Base-by-base conservation (phyloP, 257 asterid species). In the Paraleonurus japonicus region DNA sequence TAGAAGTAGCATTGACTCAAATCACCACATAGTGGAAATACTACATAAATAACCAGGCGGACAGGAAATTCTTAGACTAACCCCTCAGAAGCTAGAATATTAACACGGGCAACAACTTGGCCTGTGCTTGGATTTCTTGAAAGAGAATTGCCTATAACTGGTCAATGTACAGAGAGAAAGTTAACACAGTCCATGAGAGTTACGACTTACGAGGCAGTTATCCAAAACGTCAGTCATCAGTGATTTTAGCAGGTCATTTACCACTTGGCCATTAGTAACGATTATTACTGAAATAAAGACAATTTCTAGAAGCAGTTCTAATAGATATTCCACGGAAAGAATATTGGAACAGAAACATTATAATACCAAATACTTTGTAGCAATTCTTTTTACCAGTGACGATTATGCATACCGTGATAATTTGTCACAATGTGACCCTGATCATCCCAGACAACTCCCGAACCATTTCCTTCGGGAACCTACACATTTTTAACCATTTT, bases 391-490 rank as follows among this genome's bases (percentile, higher is more conserved):
- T 32, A 43, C 9, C 43, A 61, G 24, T 6, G 26, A 17, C 8
- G 60, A 32, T 16, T 48, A 26, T 54, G 47, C 60, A 67, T 91
- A 94, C 99, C 99, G n/a, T 94, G 99, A 75, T 89, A 94, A 80
- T 94, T 94, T 66, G 99, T 94, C 20, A 94, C 95, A 77, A 94
- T 89, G 81, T 94, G 97, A 61, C 99, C 99, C 68, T 81, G 88
- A 4, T 79, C 88, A 79, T 94, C 99, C 99, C 99, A 94, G 39
- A 94, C 94, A 39, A 91, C 92, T 70, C 98, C 98, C 0, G 98
- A 93, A 45, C 98, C 98, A 83, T 94, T 94, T 78, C 99, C 99
- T 83, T 94, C 99, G 19, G 99, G 99, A 83, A 94, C 78, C 98
- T 93, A 85, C 23, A 74, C 63, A 57, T 32, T 64, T 35, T 53